These are phyloP conservation scores for Daldinia grandis DNA, from an alignment of 495 filamentous ascomycete species.

Conservation along the genomic window DNA sequence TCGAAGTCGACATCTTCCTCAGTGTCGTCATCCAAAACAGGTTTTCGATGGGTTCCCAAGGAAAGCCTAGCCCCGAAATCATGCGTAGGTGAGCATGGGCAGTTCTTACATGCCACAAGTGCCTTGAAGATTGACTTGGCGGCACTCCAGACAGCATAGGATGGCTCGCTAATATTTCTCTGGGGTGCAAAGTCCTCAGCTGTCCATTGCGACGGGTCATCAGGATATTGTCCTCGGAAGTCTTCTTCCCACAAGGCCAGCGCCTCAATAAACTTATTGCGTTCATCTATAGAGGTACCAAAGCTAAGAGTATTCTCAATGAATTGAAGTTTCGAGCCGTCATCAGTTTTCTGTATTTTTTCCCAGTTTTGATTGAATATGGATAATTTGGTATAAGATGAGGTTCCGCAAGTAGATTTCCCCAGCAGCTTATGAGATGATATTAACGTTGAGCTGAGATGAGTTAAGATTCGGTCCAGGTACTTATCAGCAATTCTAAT, in stretches of 20 bases:
- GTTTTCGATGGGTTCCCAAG: not conserved
- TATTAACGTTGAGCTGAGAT: not conserved
- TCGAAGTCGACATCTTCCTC: not conserved
- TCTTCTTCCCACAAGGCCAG: not conserved
- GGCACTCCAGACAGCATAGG: not conserved
- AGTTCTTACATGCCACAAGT: not conserved
- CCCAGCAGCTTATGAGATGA: not conserved
- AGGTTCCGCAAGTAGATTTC: not conserved
- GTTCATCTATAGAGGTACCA: not conserved
- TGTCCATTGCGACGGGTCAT: not conserved
- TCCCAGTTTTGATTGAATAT: not conserved
- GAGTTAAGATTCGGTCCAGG: not conserved
- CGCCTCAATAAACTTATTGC: not conserved
- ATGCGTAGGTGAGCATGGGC: not conserved
- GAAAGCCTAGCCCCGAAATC: not conserved
- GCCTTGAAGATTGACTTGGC: not conserved
- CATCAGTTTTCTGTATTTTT: not conserved
- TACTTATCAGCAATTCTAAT: not conserved
- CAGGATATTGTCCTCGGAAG: not conserved
- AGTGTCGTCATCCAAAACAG: not conserved
- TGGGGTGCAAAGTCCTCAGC: not conserved
- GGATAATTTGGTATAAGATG: not conserved
- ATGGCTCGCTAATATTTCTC: not conserved
- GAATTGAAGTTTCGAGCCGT: not conserved
- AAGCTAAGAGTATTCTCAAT: not conserved